These are phyloP conservation scores for Fusarium kyushuense DNA, from an alignment of 2,329 filamentous ascomycete species.

Conservation along the genomic window DNA sequence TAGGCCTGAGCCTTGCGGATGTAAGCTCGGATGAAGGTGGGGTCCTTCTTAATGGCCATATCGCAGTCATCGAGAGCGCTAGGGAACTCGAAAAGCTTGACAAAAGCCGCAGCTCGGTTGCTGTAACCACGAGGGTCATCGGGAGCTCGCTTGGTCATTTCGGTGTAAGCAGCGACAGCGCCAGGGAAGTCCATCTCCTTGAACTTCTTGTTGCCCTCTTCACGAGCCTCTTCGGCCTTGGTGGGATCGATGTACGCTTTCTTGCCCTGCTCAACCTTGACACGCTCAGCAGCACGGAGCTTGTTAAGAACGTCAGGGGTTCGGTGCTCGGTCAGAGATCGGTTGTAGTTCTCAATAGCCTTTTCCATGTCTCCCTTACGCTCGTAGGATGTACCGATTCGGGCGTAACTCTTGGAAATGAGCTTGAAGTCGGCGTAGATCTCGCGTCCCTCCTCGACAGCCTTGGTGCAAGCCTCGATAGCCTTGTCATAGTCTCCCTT, in stretches of 20 bases:
- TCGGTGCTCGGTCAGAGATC: slow-evolving; percentile 94
- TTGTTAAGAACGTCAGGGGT: slow-evolving; percentile 94
- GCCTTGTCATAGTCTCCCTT: slow-evolving; percentile 93
- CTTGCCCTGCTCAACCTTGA: slow-evolving; percentile 80
- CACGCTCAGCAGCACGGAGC: slow-evolving; percentile 89
- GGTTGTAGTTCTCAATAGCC: slow-evolving; percentile 91
- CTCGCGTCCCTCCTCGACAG: slow-evolving; percentile 88
- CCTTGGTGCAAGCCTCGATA: slow-evolving; percentile 88
- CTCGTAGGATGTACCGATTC: slow-evolving; percentile 94
- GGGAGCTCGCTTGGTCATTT: slow-evolving; percentile 97
- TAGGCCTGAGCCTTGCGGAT: slow-evolving; percentile 96
- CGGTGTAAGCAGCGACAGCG: slow-evolving; percentile 91
- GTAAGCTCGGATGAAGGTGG: slow-evolving; percentile 94
- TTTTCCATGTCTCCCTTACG: slow-evolving; percentile 82
- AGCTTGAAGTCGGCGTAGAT: slow-evolving; percentile 97
- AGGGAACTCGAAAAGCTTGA: slow-evolving; percentile 97
- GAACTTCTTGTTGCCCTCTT: slow-evolving; percentile 96
- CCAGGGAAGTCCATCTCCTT: slow-evolving; percentile 96
- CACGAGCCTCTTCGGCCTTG: slow-evolving; percentile 94
- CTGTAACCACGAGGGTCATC: slow-evolving; percentile 94
- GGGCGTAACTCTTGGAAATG: slow-evolving; percentile 97
- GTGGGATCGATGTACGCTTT: slow-evolving; percentile 87
- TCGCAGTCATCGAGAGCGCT: slow-evolving; percentile 94
- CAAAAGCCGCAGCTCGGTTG: slow-evolving; percentile 95
- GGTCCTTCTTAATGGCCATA: slow-evolving; percentile 88